A percentile compares a stretch with the other conserved stretches of the same genome.
phyloP scores from a whole-genome alignment of 1,284 basidiomycete species.

The Blastosporella zonata region DNA sequence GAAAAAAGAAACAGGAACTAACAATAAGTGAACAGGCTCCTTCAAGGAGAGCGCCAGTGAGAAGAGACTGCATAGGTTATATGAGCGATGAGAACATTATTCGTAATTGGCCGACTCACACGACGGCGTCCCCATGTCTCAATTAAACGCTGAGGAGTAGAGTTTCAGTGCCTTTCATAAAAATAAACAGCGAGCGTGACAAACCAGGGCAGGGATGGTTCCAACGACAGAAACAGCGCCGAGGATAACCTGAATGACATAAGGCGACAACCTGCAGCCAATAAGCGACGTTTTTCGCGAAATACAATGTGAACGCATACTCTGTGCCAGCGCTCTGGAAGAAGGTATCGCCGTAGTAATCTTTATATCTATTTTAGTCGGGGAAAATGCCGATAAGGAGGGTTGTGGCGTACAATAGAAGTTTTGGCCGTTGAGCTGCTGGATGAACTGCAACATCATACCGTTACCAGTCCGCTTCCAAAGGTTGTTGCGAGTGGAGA shows the following conservation, averaged over 20 bases:
- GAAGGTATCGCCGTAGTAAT: slow-evolving; percentile 82
- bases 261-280: slow-evolving; percentile 52
- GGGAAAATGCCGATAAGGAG: background rate
- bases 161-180: background rate
- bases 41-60: slow-evolving; percentile 65
- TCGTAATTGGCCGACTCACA: slow-evolving; percentile 29
- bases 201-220: slow-evolving; percentile 58
- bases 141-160: slow-evolving; percentile 45
- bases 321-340: slow-evolving; percentile 72
- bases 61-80: slow-evolving; percentile 44
- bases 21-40: slow-evolving; percentile 63
- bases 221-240: slow-evolving; percentile 68
- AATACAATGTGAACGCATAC: slow-evolving; percentile 17
- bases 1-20: slow-evolving; percentile 18
- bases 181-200: slow-evolving; percentile 8
- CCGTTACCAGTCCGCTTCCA: slow-evolving; percentile 74
- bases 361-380: slow-evolving; percentile 29
- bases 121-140: slow-evolving; percentile 64
- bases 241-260: slow-evolving; percentile 70
- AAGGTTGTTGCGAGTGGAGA: slow-evolving; percentile 63
- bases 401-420: slow-evolving; percentile 56
- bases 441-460: slow-evolving; percentile 82
- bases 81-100: background rate
- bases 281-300: background rate
- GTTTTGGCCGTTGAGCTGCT: slow-evolving; percentile 76